A percentile compares a stretch with the other conserved stretches of the same genome.
Conservation (phyloP, 306 rosid species). For the Trifolium pratense region DNA sequence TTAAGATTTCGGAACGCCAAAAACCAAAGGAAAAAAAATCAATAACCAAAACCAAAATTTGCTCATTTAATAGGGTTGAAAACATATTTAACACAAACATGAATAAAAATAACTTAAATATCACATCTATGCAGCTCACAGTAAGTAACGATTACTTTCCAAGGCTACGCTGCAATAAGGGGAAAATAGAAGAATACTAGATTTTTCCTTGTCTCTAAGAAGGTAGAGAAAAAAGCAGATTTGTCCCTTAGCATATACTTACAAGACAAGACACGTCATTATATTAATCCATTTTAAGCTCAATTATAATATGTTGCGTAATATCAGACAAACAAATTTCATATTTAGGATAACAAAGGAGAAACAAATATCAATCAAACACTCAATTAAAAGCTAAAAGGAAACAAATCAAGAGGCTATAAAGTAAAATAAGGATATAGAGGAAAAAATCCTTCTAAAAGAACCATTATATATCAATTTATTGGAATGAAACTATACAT, state of each 20-base stretch:
- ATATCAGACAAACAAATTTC: neutral
- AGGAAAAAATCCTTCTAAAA: slow-evolving; percentile 11
- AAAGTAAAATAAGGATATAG: slow-evolving; percentile 13
- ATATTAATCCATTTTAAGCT: slow-evolving; percentile 18
- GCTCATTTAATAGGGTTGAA: neutral
- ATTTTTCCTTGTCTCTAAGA: slow-evolving; percentile 26
- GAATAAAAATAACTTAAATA: slow-evolving; percentile 13
- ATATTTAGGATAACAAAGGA: slow-evolving; percentile 29
- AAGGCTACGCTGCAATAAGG: slow-evolving; percentile 10
- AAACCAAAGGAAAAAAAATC: neutral
- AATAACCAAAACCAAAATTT: too few species aligned
- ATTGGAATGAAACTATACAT: too few species aligned
- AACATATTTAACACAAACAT: neutral
- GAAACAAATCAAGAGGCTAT: slow-evolving; percentile 25
- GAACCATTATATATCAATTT: slow-evolving; percentile 29
- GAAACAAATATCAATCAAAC: slow-evolving; percentile 32
- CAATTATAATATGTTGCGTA: slow-evolving; percentile 5
- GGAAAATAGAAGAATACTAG: slow-evolving; percentile 8
- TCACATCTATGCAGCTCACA: neutral
- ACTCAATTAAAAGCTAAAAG: slow-evolving; percentile 12
- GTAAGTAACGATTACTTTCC: slow-evolving; percentile 28
- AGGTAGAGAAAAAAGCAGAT: slow-evolving; percentile 1
- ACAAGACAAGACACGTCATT: neutral
- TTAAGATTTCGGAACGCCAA: neutral
- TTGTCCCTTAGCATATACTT: slow-evolving; percentile 30